Evolutionary conservation across 164 flowering plant species (phyloP).

Genomic region (Macadamia integrifolia): DNA sequence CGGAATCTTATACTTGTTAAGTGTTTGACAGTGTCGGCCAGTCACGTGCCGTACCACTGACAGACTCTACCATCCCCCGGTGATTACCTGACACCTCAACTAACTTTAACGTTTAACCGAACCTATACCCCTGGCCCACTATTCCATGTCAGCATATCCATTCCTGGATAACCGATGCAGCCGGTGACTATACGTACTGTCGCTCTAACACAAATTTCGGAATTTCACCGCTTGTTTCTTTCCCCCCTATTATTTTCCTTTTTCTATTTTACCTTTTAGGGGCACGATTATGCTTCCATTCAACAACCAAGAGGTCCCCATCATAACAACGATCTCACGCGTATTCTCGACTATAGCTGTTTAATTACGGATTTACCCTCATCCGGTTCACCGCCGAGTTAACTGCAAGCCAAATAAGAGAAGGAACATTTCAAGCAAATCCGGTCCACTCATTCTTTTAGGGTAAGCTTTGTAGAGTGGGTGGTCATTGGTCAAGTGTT

Average conservation of each 20-base stretch:
- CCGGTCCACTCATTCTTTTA: too few relatives aligned
- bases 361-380: too few relatives aligned
- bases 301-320: conserved; percentile 20
- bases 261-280: conserved; percentile 7
- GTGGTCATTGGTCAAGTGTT: too few relatives aligned
- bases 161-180: background rate
- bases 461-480: too few relatives aligned
- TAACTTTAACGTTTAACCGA: too few relatives aligned
- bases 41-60: conserved; percentile 3
- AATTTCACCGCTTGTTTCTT: background rate
- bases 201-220: background rate
- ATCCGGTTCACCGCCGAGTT: too few relatives aligned
- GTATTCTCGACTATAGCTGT: background rate
- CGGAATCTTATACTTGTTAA: conserved; percentile 1
- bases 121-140: too few relatives aligned
- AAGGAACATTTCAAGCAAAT: too few relatives aligned
- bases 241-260: background rate
- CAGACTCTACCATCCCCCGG: background rate
- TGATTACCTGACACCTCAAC: too few relatives aligned
- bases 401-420: too few relatives aligned
- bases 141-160: background rate
- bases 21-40: conserved; percentile 12
- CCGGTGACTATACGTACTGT: conserved; percentile 1
- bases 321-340: conserved; percentile 27
- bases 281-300: conserved; percentile 25